Base-by-base conservation (phyloP, 768 basidiomycete genomes). In the Hydnomerulius pinastri region DNA sequence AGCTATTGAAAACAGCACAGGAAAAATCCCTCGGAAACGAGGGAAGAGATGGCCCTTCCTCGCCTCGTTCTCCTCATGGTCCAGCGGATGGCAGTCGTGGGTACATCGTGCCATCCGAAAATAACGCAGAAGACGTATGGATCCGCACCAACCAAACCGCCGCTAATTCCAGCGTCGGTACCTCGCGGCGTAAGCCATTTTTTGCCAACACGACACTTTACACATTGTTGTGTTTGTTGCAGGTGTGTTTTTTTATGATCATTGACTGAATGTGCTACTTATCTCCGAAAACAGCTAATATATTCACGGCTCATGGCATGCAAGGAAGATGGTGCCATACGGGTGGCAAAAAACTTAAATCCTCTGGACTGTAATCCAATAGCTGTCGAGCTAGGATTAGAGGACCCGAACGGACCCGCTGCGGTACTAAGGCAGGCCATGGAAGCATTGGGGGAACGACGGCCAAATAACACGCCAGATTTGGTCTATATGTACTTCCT, bases 121-220 rank as follows among this genome's bases (percentile, higher is more conserved):
- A 49, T 41, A 51, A 50, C 25, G 43, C 63, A 46, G 68, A 74
- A 23, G 84, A 87, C 57, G 67, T 79, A 23, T 88, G 86, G 86
- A 80, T 87, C 49, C 74, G 71, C 50, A 83, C 63, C 27, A 52
- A 51, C 29, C 66, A 38, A 53, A 44, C 55, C 23, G 56, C 62
- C 41, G 47, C 48, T n/a, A 58, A 60, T 53, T 53, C 60, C 12
- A 55, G 43, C 28, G 43, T 67, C n/a, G 72, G 73, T 49, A 46
- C 58, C 6, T 56, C 61, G 43, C 76, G 71, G 46, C 73, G 77
- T 39, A 80, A 68, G 46, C 78, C 87, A 8, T 91, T 98, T 70
- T 98, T 96, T 70, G 82, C 82, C 51, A 97, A 98, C 71, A 92
- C 91, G 40, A 88, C 92, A 18, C 91, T 93, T 66, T 99, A 98